These are phyloP conservation scores for Paxillus rubicundulus DNA, from an alignment of 768 basidiomycete species.

Conservation along the genomic window DNA sequence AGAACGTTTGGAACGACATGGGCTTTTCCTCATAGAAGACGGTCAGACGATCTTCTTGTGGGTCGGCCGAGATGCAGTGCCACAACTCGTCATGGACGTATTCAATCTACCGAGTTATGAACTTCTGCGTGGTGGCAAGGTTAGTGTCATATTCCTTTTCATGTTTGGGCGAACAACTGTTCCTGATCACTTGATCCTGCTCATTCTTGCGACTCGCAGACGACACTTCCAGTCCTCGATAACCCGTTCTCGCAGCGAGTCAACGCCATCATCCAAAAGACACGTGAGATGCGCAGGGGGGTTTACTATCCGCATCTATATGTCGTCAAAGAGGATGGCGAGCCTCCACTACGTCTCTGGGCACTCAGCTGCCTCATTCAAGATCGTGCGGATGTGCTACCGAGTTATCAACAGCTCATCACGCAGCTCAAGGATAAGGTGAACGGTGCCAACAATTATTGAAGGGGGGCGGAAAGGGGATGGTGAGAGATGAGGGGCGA, in stretches of 20 bases:
- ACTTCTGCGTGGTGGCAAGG: slow-evolving; percentile 91
- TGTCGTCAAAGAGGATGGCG: slow-evolving; percentile 96
- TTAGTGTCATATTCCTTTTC: slow-evolving; percentile 29
- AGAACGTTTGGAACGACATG: slow-evolving; percentile 93
- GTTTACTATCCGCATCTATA: slow-evolving; percentile 94
- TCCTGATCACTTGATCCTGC: background rate
- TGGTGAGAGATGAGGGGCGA: background rate
- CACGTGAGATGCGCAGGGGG: slow-evolving; percentile 89
- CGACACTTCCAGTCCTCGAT: slow-evolving; percentile 84
- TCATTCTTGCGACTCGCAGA: slow-evolving; percentile 41
- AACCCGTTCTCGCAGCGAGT: slow-evolving; percentile 96
- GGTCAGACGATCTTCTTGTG: slow-evolving; percentile 97
- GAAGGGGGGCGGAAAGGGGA: background rate
- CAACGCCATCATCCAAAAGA: slow-evolving; percentile 92
- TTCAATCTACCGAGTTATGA: slow-evolving; percentile 89
- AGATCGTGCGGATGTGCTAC: slow-evolving; percentile 91
- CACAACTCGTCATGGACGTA: slow-evolving; percentile 89
- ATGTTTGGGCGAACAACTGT: background rate
- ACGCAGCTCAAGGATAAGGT: slow-evolving; percentile 85
- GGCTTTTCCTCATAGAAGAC: slow-evolving; percentile 95
- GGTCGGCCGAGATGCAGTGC: slow-evolving; percentile 98
- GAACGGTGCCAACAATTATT: slow-evolving; percentile 35
- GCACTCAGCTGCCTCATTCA: slow-evolving; percentile 92
- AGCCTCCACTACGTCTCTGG: slow-evolving; percentile 92
- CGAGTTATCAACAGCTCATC: slow-evolving; percentile 96